Conservation (phyloP, 2,329 filamentous ascomycete genomes). For the Nigrograna mackinnonii region DNA sequence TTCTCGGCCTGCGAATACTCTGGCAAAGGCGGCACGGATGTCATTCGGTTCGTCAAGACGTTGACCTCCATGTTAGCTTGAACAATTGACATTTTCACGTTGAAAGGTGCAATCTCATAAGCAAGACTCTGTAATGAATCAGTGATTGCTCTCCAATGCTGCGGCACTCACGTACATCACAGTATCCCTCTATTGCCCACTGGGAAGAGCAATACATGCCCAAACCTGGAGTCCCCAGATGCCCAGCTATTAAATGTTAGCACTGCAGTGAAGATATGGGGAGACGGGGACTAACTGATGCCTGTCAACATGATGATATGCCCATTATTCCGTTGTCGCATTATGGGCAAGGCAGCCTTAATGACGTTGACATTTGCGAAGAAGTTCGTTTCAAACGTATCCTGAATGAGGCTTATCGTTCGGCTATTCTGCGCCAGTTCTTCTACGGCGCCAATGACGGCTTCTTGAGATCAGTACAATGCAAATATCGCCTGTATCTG, state of each 20-base stretch:
- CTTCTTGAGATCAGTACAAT: constrained; percentile 45
- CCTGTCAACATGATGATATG: constrained; percentile 90
- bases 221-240: constrained; percentile 90
- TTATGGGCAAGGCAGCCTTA: constrained; percentile 79
- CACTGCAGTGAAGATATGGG: constrained; percentile 1
- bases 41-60: constrained; percentile 83
- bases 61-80: constrained; percentile 94
- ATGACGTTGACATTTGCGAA: constrained; percentile 97
- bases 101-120: constrained; percentile 94
- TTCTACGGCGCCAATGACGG: constrained; percentile 87
- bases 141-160: neutral
- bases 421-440: constrained; percentile 76
- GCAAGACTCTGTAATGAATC: constrained; percentile 65
- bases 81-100: constrained; percentile 93
- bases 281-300: constrained; percentile 63
- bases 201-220: constrained; percentile 89
- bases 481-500: neutral
- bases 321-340: constrained; percentile 79
- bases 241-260: constrained; percentile 61
- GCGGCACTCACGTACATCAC: constrained; percentile 62
- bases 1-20: constrained; percentile 71
- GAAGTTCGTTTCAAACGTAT: constrained; percentile 94
- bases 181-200: constrained; percentile 95
- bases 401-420: constrained; percentile 77
- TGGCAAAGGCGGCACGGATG: constrained; percentile 76